A percentile compares a stretch with the other conserved stretches of the same genome.
phyloP scores from a whole-genome alignment of 2,329 filamentous ascomycete species.

The Colletotrichum lindemuthianum region DNA sequence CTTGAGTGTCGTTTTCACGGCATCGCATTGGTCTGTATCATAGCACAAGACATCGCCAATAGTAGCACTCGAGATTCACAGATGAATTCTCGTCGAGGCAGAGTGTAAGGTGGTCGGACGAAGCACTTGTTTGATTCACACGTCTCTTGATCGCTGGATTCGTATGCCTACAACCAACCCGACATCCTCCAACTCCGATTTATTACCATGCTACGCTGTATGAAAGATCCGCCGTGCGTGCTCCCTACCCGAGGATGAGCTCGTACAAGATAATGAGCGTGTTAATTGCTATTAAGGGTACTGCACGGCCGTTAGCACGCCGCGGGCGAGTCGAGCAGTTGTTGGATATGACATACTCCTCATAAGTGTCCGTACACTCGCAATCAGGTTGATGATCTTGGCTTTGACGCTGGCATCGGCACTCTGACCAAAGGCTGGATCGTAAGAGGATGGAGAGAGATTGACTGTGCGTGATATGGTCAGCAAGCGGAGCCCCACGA shows the following conservation, averaged over 20 bases:
- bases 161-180: slow-evolving; percentile 15
- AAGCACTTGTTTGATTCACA: slow-evolving; percentile 1
- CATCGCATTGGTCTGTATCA: slow-evolving; percentile 23
- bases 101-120: slow-evolving; percentile 9
- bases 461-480: slow-evolving; percentile 61
- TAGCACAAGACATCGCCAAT: slow-evolving; percentile 22
- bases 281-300: slow-evolving; percentile 87
- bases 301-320: slow-evolving; percentile 54
- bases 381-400: slow-evolving; percentile 89
- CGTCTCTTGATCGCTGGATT: neutral
- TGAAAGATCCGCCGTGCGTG: slow-evolving; percentile 1
- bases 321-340: neutral
- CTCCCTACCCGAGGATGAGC: slow-evolving; percentile 74
- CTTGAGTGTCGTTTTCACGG: slow-evolving; percentile 26
- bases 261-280: slow-evolving; percentile 85
- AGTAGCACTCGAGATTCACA: slow-evolving; percentile 11
- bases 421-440: slow-evolving; percentile 81
- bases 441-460: slow-evolving; percentile 75
- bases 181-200: slow-evolving; percentile 28
- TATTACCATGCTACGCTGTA: slow-evolving; percentile 30
- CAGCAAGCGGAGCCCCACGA: neutral
- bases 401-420: slow-evolving; percentile 83
- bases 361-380: slow-evolving; percentile 91
- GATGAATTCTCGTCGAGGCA: slow-evolving; percentile 5
- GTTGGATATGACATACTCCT: slow-evolving; percentile 67